Evolutionary conservation across 495 filamentous ascomycete genomes (phyloP).

Genomic region (Tetracladium marchalianum): DNA sequence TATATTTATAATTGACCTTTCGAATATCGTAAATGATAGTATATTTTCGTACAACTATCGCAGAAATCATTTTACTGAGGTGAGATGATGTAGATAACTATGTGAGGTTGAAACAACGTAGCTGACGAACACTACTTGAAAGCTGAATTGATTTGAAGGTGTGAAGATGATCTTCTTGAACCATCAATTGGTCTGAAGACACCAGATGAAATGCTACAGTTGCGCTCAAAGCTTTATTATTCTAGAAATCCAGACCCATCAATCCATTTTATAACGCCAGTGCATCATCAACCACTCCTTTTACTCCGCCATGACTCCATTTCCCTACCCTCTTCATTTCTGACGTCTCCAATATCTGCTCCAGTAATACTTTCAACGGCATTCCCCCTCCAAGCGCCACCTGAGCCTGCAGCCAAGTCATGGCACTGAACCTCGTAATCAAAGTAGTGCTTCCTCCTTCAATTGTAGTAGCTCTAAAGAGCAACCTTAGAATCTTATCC

Average conservation of each 20-base stretch:
- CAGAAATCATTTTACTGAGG: too few relatives aligned
- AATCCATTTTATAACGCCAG: conserved; percentile 5
- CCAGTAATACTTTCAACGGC: conserved; percentile 46
- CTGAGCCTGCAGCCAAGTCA: conserved; percentile 68
- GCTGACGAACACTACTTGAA: too few relatives aligned
- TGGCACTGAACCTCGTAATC: conserved; percentile 70
- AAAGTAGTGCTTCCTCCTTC: conserved; percentile 76
- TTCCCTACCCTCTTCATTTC: conserved; percentile 53
- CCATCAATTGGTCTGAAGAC: too few relatives aligned
- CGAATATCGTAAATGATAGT: too few relatives aligned
- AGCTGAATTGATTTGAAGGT: too few relatives aligned
- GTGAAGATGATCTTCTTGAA: too few relatives aligned
- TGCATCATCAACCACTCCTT: conserved; percentile 1
- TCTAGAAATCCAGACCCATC: conserved; percentile 1
- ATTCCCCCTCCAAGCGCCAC: conserved; percentile 35
- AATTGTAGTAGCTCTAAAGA: conserved; percentile 64
- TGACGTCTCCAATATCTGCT: conserved; percentile 56
- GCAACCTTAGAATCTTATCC: conserved; percentile 59
- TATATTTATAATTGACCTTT: too few relatives aligned
- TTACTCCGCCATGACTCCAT: conserved; percentile 36
- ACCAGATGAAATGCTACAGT: too few relatives aligned
- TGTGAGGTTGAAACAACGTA: too few relatives aligned
- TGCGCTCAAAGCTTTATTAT: too few relatives aligned
- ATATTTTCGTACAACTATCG: too few relatives aligned
- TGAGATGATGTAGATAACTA: too few relatives aligned